Percentiles rank a stretch among this genome's conserved stretches.
These are phyloP conservation scores for Tanacetum coccineum DNA, from an alignment of 129 eudicot genomes.

Conservation along the genomic window DNA sequence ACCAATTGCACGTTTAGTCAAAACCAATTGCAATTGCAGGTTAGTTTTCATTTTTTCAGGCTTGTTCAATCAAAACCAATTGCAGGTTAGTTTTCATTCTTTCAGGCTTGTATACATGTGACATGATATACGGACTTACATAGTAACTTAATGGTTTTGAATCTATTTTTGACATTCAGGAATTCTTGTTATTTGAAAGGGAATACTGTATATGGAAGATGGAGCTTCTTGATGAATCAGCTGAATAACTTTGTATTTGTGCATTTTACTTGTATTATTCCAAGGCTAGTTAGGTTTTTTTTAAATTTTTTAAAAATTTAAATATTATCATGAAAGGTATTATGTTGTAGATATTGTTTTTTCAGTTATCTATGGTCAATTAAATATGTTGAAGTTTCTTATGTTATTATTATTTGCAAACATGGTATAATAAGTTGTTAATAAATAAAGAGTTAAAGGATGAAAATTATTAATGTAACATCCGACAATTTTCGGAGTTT, in stretches of 20 bases:
- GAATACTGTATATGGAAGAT: constrained; percentile 60
- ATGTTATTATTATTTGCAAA: too few species aligned
- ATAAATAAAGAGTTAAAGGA: too few species aligned
- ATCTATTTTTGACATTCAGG: constrained; percentile 23
- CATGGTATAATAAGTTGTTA: too few species aligned
- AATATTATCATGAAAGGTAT: too few species aligned
- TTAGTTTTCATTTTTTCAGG: constrained; percentile 49
- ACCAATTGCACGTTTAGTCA: too few species aligned
- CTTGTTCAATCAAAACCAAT: constrained; percentile 76
- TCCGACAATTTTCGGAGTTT: too few species aligned
- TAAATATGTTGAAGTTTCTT: too few species aligned
- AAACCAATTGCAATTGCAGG: constrained; percentile 66
- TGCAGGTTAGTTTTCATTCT: too few species aligned
- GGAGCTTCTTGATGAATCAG: constrained; percentile 55
- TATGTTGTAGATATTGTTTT: too few species aligned
- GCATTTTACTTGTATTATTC: constrained; percentile 19
- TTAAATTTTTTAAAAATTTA: neutral
- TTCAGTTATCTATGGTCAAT: too few species aligned
- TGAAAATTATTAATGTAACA: too few species aligned
- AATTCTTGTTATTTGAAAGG: too few species aligned
- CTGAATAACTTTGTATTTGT: constrained; percentile 26
- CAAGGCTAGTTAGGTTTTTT: neutral
- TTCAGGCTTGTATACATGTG: neutral
- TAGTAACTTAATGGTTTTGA: neutral
- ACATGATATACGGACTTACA: neutral